These are phyloP conservation scores for Niebla homalea DNA, from an alignment of 495 filamentous ascomycete genomes.

Conservation along the genomic window DNA sequence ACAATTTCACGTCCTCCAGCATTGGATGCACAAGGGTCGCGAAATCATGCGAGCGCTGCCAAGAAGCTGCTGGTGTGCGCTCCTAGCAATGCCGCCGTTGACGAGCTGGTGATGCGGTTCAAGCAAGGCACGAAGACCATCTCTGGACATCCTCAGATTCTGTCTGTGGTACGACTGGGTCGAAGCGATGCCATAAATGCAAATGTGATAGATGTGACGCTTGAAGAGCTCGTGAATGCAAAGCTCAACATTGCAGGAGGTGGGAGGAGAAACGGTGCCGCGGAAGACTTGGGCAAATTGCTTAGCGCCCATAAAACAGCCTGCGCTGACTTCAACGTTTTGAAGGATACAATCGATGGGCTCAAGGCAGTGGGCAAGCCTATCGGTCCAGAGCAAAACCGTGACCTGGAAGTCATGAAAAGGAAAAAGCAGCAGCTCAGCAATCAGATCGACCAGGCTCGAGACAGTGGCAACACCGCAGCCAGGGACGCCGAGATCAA, in stretches of 20 bases:
- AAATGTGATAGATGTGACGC: constrained; percentile 78
- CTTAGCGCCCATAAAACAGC: constrained; percentile 70
- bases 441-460: constrained; percentile 66
- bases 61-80: constrained; percentile 93
- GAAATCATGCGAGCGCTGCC: constrained; percentile 24
- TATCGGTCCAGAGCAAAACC: constrained; percentile 47
- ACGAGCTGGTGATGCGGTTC: constrained; percentile 87
- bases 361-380: constrained; percentile 50
- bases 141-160: constrained; percentile 53
- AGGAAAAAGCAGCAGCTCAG: constrained; percentile 67
- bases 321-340: constrained; percentile 53
- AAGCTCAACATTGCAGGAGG: constrained; percentile 40
- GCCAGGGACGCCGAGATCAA: constrained; percentile 74
- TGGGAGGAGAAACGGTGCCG: constrained; percentile 24
- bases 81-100: constrained; percentile 92
- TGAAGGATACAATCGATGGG: constrained; percentile 56
- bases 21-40: constrained; percentile 10
- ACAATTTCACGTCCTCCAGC: constrained; percentile 36
- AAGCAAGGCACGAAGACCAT: constrained; percentile 75
- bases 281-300: constrained; percentile 57
- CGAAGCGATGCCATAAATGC: constrained; percentile 85
- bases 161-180: constrained; percentile 83
- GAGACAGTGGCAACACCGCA: constrained; percentile 65
- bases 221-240: constrained; percentile 78
- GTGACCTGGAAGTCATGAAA: constrained; percentile 60